These are phyloP conservation scores for Fusarium dimerum DNA, from an alignment of 2,329 filamentous ascomycete genomes.

Conservation along the genomic window DNA sequence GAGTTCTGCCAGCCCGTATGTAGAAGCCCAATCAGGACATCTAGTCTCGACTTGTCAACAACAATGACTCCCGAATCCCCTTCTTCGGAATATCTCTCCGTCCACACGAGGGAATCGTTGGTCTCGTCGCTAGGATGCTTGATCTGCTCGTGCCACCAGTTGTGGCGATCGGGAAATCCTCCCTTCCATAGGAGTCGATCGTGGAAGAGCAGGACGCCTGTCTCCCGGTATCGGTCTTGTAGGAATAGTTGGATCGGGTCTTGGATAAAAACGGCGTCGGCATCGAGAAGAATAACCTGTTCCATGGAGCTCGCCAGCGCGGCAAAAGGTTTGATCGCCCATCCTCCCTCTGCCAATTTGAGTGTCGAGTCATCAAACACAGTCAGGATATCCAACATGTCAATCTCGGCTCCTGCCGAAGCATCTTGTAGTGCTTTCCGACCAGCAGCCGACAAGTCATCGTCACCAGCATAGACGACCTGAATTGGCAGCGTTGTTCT, in stretches of 20 bases:
- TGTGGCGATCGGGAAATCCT: constrained; percentile 34
- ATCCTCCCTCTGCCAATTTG: constrained; percentile 33
- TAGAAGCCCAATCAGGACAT: constrained; percentile 41
- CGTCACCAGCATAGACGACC: constrained; percentile 39
- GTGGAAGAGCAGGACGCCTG: constrained; percentile 42
- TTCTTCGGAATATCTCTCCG: constrained; percentile 42
- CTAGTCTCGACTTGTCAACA: constrained; percentile 40
- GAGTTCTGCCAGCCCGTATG: constrained; percentile 49
- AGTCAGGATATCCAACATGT: constrained; percentile 36
- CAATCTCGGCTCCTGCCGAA: constrained; percentile 17
- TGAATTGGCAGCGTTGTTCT: constrained; percentile 36
- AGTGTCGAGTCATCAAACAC: constrained; percentile 36
- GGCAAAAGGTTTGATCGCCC: constrained; percentile 46
- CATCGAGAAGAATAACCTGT: constrained; percentile 41
- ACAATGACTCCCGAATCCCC: constrained; percentile 44
- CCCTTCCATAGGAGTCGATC: constrained; percentile 43
- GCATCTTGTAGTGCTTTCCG: constrained; percentile 27
- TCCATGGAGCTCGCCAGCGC: constrained; percentile 38
- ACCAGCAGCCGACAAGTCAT: constrained; percentile 28
- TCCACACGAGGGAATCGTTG: constrained; percentile 40
- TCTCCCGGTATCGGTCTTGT: constrained; percentile 33
- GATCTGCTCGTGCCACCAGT: constrained; percentile 42
- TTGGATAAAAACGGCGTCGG: constrained; percentile 42
- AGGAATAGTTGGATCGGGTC: constrained; percentile 35
- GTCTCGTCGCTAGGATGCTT: constrained; percentile 36